Conservation (phyloP, 306 rosid species). For the Senna tora region DNA sequence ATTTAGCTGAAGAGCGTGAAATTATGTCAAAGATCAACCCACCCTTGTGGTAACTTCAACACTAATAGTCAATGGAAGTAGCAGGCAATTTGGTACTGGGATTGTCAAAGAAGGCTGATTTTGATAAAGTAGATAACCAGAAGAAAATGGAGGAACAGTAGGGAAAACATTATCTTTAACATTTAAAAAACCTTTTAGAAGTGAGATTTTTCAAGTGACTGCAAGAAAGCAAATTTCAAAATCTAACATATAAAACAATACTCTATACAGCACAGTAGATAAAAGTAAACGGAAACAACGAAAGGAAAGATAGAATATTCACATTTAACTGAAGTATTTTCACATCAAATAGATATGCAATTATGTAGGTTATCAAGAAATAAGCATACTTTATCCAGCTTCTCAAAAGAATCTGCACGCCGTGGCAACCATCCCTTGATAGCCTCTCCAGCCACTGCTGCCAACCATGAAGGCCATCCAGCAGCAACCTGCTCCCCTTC, state of each 20-base stretch:
- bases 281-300: conserved; percentile 15
- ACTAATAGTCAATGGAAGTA: background rate
- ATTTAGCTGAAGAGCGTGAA: background rate
- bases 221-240: background rate
- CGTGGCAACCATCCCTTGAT: conserved; percentile 95
- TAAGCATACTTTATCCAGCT: conserved; percentile 85
- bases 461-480: conserved; percentile 97
- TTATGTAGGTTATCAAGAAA: conserved; percentile 35
- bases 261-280: conserved; percentile 13
- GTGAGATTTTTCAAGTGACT: background rate
- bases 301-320: background rate
- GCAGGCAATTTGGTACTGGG: background rate
- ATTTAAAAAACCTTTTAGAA: background rate
- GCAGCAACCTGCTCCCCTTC: conserved; percentile 98
- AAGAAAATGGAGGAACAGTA: background rate
- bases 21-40: background rate
- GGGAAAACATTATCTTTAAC: background rate
- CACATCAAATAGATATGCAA: conserved; percentile 18
- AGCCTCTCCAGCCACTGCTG: conserved; percentile 98
- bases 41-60: background rate
- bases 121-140: conserved; percentile 4
- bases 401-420: conserved; percentile 95
- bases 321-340: conserved; percentile 28
- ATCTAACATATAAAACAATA: conserved; percentile 17
- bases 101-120: conserved; percentile 7